These are phyloP conservation scores for Aureobasidium sp. DNA, from an alignment of 2,329 filamentous ascomycete genomes.

Conservation along the genomic window DNA sequence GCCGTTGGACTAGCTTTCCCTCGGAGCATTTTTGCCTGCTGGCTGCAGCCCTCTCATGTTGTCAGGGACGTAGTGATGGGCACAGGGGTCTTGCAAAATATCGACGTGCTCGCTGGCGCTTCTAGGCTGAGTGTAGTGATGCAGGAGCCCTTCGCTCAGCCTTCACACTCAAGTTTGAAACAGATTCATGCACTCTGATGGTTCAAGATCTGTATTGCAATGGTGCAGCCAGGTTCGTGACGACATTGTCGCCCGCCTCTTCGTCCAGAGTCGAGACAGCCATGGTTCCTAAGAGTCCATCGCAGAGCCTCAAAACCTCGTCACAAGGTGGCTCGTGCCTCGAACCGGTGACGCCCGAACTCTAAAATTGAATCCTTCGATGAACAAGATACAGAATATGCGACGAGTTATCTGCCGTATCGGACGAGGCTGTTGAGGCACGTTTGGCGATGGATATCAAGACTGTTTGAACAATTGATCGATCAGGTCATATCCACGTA, in stretches of 20 bases:
- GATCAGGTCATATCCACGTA: background rate
- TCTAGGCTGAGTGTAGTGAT: background rate
- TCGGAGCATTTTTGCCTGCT: background rate
- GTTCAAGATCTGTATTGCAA: background rate
- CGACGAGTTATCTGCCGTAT: background rate
- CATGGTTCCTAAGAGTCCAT: background rate
- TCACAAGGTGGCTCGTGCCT: background rate
- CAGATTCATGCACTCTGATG: background rate
- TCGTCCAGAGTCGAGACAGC: background rate
- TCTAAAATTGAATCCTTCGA: background rate
- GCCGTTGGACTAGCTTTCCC: background rate
- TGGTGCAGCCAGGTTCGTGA: background rate
- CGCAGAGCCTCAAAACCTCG: conserved; percentile 8
- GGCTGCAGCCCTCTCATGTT: background rate
- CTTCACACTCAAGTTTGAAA: background rate
- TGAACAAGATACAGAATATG: background rate
- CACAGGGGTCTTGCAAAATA: background rate
- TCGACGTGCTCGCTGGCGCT: background rate
- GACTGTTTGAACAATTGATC: background rate
- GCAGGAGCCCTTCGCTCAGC: background rate
- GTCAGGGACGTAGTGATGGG: background rate
- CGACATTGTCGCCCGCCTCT: background rate
- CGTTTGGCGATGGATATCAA: background rate
- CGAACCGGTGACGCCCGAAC: background rate
- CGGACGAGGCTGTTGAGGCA: background rate